Conservation (phyloP, 2,329 filamentous ascomycete genomes). For the Trichophyton verrucosum region DNA sequence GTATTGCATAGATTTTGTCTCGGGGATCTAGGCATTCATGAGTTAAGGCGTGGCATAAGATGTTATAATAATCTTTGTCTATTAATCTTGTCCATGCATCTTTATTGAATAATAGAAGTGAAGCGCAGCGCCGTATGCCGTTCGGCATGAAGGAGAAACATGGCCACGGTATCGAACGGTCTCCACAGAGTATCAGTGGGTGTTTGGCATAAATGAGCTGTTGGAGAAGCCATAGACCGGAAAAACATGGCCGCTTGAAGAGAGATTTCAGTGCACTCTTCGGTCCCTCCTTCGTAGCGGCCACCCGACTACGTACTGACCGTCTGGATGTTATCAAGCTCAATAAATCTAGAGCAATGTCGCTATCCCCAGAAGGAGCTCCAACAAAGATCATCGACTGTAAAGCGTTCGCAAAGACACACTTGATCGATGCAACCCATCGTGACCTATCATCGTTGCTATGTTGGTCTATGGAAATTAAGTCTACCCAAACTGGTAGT, state of each 20-base stretch:
- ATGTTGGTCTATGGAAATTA: conserved; percentile 13
- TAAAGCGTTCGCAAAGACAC: conserved; percentile 10
- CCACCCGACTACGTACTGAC: background rate
- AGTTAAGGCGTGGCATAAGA: background rate
- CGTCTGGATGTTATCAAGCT: background rate
- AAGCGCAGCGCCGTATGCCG: background rate
- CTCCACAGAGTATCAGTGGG: background rate
- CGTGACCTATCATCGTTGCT: conserved; percentile 9
- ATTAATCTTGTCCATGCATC: background rate
- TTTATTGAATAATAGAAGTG: background rate
- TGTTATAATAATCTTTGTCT: background rate
- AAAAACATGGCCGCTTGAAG: background rate
- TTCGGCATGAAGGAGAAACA: background rate
- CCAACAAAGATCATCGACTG: background rate
- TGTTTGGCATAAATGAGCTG: background rate
- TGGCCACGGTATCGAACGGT: background rate
- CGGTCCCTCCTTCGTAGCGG: background rate
- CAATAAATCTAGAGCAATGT: background rate
- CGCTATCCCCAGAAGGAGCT: background rate
- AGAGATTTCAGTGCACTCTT: background rate
- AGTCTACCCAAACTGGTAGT: conserved; percentile 12
- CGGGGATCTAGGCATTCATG: conserved; percentile 7
- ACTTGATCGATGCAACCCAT: conserved; percentile 11
- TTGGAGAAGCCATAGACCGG: background rate
- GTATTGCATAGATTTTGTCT: conserved; percentile 12